phyloP scores from a whole-genome alignment of 352 stramenopile species.

The Globisporangium cederbergense region DNA sequence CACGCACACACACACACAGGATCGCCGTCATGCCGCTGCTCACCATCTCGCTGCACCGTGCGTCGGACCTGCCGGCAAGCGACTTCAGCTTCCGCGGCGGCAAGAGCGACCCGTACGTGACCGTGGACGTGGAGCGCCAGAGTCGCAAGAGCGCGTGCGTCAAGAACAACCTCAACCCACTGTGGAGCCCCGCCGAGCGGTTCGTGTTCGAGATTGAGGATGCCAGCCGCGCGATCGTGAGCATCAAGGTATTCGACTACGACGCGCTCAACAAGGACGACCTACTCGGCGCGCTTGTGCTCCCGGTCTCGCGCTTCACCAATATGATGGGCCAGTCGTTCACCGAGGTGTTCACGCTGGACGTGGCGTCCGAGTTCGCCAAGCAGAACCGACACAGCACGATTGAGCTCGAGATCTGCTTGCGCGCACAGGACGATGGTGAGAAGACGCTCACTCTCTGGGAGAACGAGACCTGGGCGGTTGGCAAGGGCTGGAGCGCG shows the following conservation, averaged over 20 bases:
- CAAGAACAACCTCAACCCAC: slow-evolving; percentile 62
- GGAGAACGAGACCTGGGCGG: slow-evolving; percentile 65
- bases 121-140: slow-evolving; percentile 44
- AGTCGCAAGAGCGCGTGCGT: slow-evolving; percentile 57
- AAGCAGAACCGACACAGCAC: slow-evolving; percentile 44
- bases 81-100: slow-evolving; percentile 53
- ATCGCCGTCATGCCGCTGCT: slow-evolving; percentile 41
- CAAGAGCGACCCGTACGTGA: slow-evolving; percentile 78
- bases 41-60: slow-evolving; percentile 42
- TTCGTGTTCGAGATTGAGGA: slow-evolving; percentile 60
- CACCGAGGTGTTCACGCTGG: slow-evolving; percentile 49
- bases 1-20: slow-evolving; percentile 2
- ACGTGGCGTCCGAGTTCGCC: slow-evolving; percentile 37
- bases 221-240: slow-evolving; percentile 36
- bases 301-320: slow-evolving; percentile 49
- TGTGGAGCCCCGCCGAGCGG: slow-evolving; percentile 53
- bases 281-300: slow-evolving; percentile 48
- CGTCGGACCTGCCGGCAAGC: slow-evolving; percentile 50
- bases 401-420: slow-evolving; percentile 53
- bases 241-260: slow-evolving; percentile 62
- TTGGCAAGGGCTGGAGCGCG: slow-evolving; percentile 42
- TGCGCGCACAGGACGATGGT: slow-evolving; percentile 34
- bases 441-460: slow-evolving; percentile 43
- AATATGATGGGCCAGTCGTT: slow-evolving; percentile 38
- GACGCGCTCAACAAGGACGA: slow-evolving; percentile 63